Evolutionary conservation across 1,284 basidiomycete species (phyloP), one percentile per base, ranked within the genome.

Genomic region (Trametes hirsuta): DNA sequence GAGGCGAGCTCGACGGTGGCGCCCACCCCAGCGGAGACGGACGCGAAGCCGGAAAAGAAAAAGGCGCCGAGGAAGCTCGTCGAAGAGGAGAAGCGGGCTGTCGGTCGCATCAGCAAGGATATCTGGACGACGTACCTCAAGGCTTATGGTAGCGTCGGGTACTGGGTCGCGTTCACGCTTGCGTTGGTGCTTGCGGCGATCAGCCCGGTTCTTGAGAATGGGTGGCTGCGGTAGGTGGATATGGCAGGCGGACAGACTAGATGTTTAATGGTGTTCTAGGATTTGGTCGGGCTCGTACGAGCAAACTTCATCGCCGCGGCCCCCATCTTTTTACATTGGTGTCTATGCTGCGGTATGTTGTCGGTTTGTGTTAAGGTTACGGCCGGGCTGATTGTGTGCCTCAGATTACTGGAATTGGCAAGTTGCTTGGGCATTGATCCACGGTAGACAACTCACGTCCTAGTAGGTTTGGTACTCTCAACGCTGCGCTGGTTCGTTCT

Each of bases 31-130:
- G 70, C 74, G 3, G 70, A 71, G 44, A 67, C 75, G 4, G 79
- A 80, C 9, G 69, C 70, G 21, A 84, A 83, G 64, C 68, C 72
- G 5, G 83, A 62, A 72, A 56, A 72, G 60, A 87, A 84, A 73
- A 93, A 92, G 72, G 72, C 83, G 0, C 90, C 92, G 0, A 80
- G 93, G 50, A 97, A 95, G 75, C 81, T 97, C 21, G 81, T 97
- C 36, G 94, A 97, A 71, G 95, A 97, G 69, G 95, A 97, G 75
- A 87, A 87, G 64, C 84, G 94, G 6, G 95, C 93, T 0, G 87
- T 93, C 22, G 95, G 95, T 0, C 84, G 88, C 41, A 94, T 97
- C 56, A 77, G 84, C 48, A 80, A 79, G 62, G 84, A 87, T 44
- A 89, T 97, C 18, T 98, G 95, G 95, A 73, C 78, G 63, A 84